Evolutionary conservation across 371 early-diverging fungal genomes (phyloP), one percentile per base, ranked within the genome.

Genomic region (Chytridium lagenaria): DNA sequence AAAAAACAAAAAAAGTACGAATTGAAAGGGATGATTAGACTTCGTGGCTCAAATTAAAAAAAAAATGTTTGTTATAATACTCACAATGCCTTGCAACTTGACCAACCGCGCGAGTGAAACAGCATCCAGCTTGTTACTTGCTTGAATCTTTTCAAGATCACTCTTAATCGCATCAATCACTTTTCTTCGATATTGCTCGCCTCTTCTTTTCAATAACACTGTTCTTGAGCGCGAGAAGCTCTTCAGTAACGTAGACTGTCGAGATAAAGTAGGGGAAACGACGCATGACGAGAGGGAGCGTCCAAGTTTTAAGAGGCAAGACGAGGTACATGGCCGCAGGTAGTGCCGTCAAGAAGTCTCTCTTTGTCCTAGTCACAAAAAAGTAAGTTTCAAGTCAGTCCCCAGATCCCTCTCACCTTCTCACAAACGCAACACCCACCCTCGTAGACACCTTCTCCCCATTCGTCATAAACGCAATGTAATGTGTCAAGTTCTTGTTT

Each of bases 191-290:
- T 3, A 63, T 12, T 3, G 15, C 33, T 10, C 33, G 19, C 63
- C 63, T 63, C 26, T 55, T 55, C 57, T 55, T 55, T 26, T 19
- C 57, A 26, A 55, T 55, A 19, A 30, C 26, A 16, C 15, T 30
- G 30, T 19, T 30, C 57, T 55, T 55, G 7, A 30, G 22, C 57
- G 57, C 57, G 10, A 55, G 30, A 55, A 55, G 26, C 2, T 63
- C 63, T 10, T 30, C 16, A 15, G 63, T 63, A 23, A 37, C 33
- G 34, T 34, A 63, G 33, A 63, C 37, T 3, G 63, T 28, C 10
- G 63, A 37, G 16, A 63, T 34, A 36, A 63, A 63, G 12, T 63
- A 34, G 33, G 63, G 63, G 23, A 63, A 63, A 7, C 36, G 63
- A 3, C 63, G 26, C 16, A 34, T 16, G 10, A 63, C 63, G 31